Evolutionary conservation across 805 yeast genomes (phyloP), one percentile per base, ranked within the genome.

Genomic region (Candida wancherniae): DNA sequence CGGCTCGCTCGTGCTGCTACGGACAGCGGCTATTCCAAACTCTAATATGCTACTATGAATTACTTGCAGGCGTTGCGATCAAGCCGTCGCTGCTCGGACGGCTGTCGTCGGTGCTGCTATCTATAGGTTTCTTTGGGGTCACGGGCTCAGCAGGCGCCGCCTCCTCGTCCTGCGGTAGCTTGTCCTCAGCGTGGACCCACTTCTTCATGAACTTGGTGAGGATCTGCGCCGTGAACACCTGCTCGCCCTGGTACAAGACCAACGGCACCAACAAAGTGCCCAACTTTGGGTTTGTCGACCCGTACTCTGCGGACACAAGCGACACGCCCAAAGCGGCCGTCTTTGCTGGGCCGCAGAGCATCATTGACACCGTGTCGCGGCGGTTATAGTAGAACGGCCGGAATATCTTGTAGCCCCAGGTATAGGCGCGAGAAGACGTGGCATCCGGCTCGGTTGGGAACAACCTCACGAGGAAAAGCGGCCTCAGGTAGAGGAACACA

Each of bases 271-370:
- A 61, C 23, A 87, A 57, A 31, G 73, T 71, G 11, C 95, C 95
- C 40, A 85, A 59, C 43, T 75, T 64, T 7, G 69, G 63, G 45
- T 72, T 75, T 26, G 68, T 48, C 4, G 73, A 57, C 10, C 94
- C 94, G 52, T 84, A 86, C 53, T 83, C 90, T 0, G 90, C 75
- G 2, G 87, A 68, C n/a, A 82, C 68, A 29, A 86, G 63, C 1
- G 94, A 82, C 4, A 86, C 94, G 21, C 95, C 96, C 30, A 86
- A 63, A 0, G 95, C 95, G 0, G 94, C 95, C 1, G 95, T 86
- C 55, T 86, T 87, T 2, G 96, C 95, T 4, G 94, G 90, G 8
- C 94, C 95, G 57, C 95, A 84, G 37, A 85, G 69, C 81, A 86
- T 72, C 29, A 87, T 71, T 9, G 88, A 69, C 20, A 84, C 84